Percentiles rank a stretch among this genome's conserved stretches.
phyloP scores from a whole-genome alignment of 768 basidiomycete species.

The Leccinum uliginosum region DNA sequence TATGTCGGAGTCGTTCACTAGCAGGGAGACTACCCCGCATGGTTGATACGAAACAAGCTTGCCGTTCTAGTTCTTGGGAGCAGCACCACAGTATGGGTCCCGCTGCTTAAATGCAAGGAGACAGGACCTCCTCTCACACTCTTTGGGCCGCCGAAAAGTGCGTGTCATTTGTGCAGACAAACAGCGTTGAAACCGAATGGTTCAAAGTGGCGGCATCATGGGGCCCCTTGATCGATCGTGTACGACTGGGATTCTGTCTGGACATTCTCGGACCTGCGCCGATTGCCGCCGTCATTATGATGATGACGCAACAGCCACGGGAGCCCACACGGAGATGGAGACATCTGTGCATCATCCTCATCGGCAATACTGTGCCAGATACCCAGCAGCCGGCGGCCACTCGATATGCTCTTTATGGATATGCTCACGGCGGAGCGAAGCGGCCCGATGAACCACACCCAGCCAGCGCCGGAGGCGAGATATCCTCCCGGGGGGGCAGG shows the following conservation, averaged over 20 bases:
- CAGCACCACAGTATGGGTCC: neutral
- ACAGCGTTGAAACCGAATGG: neutral
- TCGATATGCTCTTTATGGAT: neutral
- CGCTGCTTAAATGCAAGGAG: neutral
- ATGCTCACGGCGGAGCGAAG: neutral
- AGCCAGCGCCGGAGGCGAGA: neutral
- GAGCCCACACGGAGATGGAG: neutral
- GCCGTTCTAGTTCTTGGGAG: neutral
- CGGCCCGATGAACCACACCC: neutral
- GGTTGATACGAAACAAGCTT: neutral
- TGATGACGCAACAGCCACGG: neutral
- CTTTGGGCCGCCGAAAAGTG: neutral
- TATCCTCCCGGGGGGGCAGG: neutral
- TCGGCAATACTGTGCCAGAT: neutral
- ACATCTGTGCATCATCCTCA: neutral
- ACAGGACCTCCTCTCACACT: neutral
- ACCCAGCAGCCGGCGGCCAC: neutral
- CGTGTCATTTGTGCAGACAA: neutral
- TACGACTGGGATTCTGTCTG: neutral
- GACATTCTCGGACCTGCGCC: neutral
- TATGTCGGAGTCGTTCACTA: neutral
- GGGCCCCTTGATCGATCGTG: neutral
- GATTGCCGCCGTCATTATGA: neutral
- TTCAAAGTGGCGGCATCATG: neutral
- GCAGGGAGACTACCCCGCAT: neutral